A percentile compares a stretch with the other conserved stretches of the same genome.
Conservation (phyloP, 2,329 filamentous ascomycete species). For the Paecilomyces sp. region DNA sequence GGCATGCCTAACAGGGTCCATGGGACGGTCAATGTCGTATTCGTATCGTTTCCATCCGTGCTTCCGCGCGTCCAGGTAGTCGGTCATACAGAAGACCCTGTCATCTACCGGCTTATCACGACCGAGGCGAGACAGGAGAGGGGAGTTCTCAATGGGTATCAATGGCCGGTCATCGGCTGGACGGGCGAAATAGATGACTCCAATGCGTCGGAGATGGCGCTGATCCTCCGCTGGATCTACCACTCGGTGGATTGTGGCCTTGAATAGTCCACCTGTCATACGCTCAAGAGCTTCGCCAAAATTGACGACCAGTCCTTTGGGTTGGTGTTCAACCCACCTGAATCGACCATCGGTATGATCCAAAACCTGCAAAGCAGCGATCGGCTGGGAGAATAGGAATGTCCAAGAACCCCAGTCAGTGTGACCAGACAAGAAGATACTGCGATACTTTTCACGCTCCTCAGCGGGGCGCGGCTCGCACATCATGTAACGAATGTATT, state of each 20-base stretch:
- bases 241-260: slow-evolving; percentile 2
- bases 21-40: slow-evolving; percentile 1
- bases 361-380: slow-evolving; percentile 1
- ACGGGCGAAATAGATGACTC: background rate
- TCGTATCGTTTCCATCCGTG: slow-evolving; percentile 1
- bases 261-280: background rate
- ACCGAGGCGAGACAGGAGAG: background rate
- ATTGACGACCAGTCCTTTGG: background rate
- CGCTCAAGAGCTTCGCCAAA: slow-evolving; percentile 1
- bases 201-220: background rate
- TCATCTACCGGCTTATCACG: background rate
- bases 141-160: background rate
- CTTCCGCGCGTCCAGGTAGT: slow-evolving; percentile 1
- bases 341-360: background rate
- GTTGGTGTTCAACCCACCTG: background rate
- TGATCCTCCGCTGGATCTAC: background rate
- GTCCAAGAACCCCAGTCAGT: slow-evolving; percentile 1
- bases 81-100: slow-evolving; percentile 1
- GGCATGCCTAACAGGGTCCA: background rate
- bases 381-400: slow-evolving; percentile 1
- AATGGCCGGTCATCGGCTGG: background rate
- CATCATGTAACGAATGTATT: background rate
- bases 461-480: background rate
- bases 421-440: background rate
- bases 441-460: background rate